Evolutionary conservation across 2,329 filamentous ascomycete genomes (phyloP), one percentile per base, ranked within the genome.

Genomic region (Simplicillium aogashimaense): DNA sequence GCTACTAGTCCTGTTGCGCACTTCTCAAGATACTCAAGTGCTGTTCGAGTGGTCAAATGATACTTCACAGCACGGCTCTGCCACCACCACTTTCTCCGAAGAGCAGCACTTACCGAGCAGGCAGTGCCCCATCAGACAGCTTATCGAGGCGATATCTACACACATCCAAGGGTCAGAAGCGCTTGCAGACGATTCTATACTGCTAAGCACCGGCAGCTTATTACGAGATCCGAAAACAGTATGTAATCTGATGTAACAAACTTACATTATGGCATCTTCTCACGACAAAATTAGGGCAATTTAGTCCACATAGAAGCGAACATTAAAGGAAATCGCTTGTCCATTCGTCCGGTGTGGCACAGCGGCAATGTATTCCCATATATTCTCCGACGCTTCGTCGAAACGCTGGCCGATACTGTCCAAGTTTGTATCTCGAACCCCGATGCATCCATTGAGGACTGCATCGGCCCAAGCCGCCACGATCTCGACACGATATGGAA

Each of bases 1-100:
- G 67, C 55, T 68, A 12, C 53, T 69, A 11, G 58, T 65, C 7
- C 59, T 70, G 7, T 41, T 67, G 41, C 57, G 66, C 10, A 65
- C 59, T 2, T 53, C 54, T 9, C 67, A 70, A 46, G 61, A 60
- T 13, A 52, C 51, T 29, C 51, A 57, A 13, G 45, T 58, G 10
- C 47, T 37, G 12, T 69, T 52, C 44, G 60, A 67, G 4, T 70
- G 9, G 32, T 32, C 30, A 12, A 6, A 25, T 25, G 20, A 9
- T 25, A 25, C 20, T 25, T 25, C 20, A 25, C 20, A 25, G 9
- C 20, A 25, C 6, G 9, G 6, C 9, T 25, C 20, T 25, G 5
- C 20, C 9, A 25, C 20, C 20, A 25, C 20, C 9, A 25, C 20
- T 6, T 25, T 25, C 20, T 25, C 9, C 20, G 20, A 25, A 25